Evolutionary conservation across 331 rosid species (phyloP), one percentile per base, ranked within the genome.

Genomic region (Ulmus americana): DNA sequence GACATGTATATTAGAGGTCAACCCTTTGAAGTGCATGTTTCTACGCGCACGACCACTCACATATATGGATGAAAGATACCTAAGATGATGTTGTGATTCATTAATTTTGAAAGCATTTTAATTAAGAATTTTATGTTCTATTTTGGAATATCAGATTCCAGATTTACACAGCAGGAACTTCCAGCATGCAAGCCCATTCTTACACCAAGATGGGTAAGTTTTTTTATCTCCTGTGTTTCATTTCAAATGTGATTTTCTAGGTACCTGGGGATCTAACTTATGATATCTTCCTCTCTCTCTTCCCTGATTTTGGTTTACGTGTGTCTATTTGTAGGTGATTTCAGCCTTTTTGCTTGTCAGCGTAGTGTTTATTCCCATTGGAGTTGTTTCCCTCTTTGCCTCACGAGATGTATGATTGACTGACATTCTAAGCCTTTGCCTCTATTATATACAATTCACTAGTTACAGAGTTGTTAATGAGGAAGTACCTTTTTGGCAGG

Each of bases 141-240:
- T 28, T 28, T 61, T 68, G 71, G 3, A 56, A 55, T 58, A 71
- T 65, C 82, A 92, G 98, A 92, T 85, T 92, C 98, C 41, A 89
- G 80, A 77, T 92, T 92, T 75, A 92, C 98, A n/a, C 98, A 92
- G 75, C 98, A 92, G 81, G 97, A 92, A 63, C 98, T 92, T 83
- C 98, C 98, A 42, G 98, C 98, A 3, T 92, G 98, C 84, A 92
- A 92, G 80, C 98, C 98, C 0, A 92, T 92, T 74, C 98, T 92
- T 16, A 92, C 98, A 0, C 98, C 98, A 51, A 75, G 85, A 76
- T 95, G 95, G 95, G 98, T 92, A 76, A 69, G 75, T 55, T 28
- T 67, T 63, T 45, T 64, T 58, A 43, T 56, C 20, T 42, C 58
- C 9, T 55, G 14, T 16, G 45, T n/a, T 20, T 10, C 45, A 46